phyloP scores from a whole-genome alignment of 768 basidiomycete species.

The Xerocomellus amylosporus region DNA sequence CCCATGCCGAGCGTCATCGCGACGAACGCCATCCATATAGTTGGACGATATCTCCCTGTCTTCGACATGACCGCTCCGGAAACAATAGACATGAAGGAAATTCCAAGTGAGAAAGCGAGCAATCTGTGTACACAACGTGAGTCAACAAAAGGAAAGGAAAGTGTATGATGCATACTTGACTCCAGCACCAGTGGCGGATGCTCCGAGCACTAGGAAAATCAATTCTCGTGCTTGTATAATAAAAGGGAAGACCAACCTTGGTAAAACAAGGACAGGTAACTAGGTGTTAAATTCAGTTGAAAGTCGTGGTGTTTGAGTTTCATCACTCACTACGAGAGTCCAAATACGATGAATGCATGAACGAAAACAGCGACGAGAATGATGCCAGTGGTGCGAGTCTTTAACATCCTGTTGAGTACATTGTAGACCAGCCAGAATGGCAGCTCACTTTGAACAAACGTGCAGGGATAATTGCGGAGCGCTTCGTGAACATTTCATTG shows the following conservation, averaged over 20 bases:
- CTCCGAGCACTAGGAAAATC: slow-evolving; percentile 51
- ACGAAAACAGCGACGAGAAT: slow-evolving; percentile 57
- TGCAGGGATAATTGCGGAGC: slow-evolving; percentile 71
- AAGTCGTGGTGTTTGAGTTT: background rate
- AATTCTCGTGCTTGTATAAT: background rate
- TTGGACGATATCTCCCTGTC: slow-evolving; percentile 54
- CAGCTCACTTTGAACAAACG: slow-evolving; percentile 62
- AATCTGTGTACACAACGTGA: slow-evolving; percentile 44
- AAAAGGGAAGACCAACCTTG: slow-evolving; percentile 38
- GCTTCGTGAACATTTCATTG: slow-evolving; percentile 59
- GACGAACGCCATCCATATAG: slow-evolving; percentile 63
- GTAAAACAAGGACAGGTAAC: slow-evolving; percentile 74
- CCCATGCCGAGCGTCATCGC: slow-evolving; percentile 64
- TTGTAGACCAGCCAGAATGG: background rate
- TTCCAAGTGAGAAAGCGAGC: slow-evolving; percentile 69
- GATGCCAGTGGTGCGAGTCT: slow-evolving; percentile 73
- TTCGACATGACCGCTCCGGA: slow-evolving; percentile 58
- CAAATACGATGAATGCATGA: slow-evolving; percentile 64
- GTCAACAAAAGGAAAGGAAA: background rate
- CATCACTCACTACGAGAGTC: slow-evolving; percentile 30
- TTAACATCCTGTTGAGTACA: background rate
- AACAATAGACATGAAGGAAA: slow-evolving; percentile 49
- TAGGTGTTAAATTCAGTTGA: background rate
- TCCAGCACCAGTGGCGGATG: slow-evolving; percentile 69
- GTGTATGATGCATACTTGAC: slow-evolving; percentile 45